These are phyloP conservation scores for Cornus suecica DNA, from an alignment of 148 eudicot species.

Conservation along the genomic window DNA sequence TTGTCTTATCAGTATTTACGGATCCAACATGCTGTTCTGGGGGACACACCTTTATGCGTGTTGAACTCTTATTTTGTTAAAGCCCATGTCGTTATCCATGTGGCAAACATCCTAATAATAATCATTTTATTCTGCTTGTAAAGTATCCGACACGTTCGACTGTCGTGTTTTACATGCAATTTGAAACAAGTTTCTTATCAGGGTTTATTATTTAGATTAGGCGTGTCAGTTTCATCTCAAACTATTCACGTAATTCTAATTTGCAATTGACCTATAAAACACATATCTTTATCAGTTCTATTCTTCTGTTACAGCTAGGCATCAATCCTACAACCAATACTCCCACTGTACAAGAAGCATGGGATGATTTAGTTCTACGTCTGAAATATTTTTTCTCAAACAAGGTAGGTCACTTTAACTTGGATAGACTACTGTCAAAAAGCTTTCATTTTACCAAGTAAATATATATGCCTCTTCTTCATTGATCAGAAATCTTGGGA, in stretches of 20 bases:
- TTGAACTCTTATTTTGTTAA: neutral
- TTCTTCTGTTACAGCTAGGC: constrained; percentile 62
- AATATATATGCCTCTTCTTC: neutral
- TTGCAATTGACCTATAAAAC: neutral
- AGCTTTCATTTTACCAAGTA: neutral
- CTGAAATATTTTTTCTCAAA: constrained; percentile 57
- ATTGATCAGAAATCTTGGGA: neutral
- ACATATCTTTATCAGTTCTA: neutral
- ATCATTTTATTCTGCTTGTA: neutral
- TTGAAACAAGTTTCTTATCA: neutral
- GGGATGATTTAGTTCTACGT: constrained; percentile 66
- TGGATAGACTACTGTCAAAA: neutral
- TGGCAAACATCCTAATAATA: neutral
- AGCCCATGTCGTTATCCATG: no score
- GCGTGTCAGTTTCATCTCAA: constrained; percentile 6
- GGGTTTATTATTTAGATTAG: neutral
- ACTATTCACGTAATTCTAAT: neutral
- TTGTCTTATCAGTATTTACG: neutral
- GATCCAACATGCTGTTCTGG: neutral
- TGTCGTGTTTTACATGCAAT: neutral
- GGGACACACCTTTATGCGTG: neutral
- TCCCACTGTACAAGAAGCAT: constrained; percentile 52
- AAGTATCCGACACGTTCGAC: neutral
- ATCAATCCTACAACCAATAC: constrained; percentile 34
- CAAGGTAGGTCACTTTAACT: constrained; percentile 46